phyloP scores from a whole-genome alignment of 2,329 filamentous ascomycete genomes.

The Trichocomaceae sp. region DNA sequence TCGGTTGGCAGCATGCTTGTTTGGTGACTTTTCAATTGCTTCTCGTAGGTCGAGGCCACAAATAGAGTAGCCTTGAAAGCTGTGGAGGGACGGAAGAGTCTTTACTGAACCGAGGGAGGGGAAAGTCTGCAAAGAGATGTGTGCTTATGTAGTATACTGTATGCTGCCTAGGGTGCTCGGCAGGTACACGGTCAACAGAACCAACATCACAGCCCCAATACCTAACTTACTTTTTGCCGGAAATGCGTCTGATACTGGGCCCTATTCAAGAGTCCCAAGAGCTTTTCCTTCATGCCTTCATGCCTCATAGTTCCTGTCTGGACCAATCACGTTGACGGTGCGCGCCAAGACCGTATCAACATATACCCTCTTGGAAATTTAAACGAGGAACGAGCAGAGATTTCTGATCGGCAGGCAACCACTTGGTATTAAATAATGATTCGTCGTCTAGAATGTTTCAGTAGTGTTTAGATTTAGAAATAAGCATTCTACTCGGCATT shows the following conservation, averaged over 20 bases:
- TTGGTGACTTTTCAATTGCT: background rate
- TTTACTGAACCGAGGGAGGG: background rate
- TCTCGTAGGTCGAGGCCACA: background rate
- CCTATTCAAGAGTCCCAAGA: background rate
- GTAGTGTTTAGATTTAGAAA: no score
- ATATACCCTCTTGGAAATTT: background rate
- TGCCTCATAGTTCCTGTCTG: background rate
- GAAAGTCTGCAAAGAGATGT: background rate
- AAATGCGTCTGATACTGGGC: background rate
- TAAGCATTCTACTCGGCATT: no score
- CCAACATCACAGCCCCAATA: background rate
- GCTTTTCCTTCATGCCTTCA: background rate
- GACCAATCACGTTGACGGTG: background rate
- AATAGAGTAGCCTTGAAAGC: no score
- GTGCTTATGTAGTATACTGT: no score
- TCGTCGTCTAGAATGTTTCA: no score
- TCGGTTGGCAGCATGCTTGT: conserved; percentile 1
- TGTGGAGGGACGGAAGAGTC: no score
- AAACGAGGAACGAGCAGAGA: background rate
- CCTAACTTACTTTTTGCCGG: background rate
- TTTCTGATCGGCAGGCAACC: background rate
- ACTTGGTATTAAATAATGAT: no score
- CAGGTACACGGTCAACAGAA: no score
- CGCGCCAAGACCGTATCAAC: background rate
- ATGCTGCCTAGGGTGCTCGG: no score